Evolutionary conservation across 805 yeast species (phyloP).

Genomic region (Cyberlindnera galapagoensis): DNA sequence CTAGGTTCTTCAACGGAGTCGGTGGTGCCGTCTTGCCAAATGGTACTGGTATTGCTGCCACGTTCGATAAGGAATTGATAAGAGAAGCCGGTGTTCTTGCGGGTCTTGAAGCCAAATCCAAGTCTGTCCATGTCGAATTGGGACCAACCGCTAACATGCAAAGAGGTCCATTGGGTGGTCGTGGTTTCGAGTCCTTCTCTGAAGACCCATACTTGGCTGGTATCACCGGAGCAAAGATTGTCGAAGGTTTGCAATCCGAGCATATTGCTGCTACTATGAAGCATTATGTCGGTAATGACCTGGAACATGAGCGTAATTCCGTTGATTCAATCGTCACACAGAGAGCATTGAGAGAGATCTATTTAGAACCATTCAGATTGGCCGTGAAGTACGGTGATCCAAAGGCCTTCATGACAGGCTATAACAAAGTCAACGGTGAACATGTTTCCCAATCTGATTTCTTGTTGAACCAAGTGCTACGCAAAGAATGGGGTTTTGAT

Average conservation of each 20-base stretch:
- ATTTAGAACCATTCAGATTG: slow-evolving; percentile 55
- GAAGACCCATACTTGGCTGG: slow-evolving; percentile 54
- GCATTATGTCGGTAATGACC: slow-evolving; percentile 58
- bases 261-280: slow-evolving; percentile 50
- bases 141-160: slow-evolving; percentile 48
- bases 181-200: slow-evolving; percentile 55
- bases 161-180: slow-evolving; percentile 54
- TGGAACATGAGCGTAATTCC: slow-evolving; percentile 46
- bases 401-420: slow-evolving; percentile 50
- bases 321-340: slow-evolving; percentile 45
- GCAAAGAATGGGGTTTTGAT: slow-evolving; percentile 50
- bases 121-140: slow-evolving; percentile 43
- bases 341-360: slow-evolving; percentile 58
- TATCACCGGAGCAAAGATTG: slow-evolving; percentile 35
- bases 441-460: slow-evolving; percentile 43
- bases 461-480: slow-evolving; percentile 38
- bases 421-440: slow-evolving; percentile 55
- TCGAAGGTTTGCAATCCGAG: slow-evolving; percentile 47
- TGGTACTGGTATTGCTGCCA: slow-evolving; percentile 53
- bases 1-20: slow-evolving; percentile 42
- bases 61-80: slow-evolving; percentile 45
- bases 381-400: slow-evolving; percentile 49
- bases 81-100: slow-evolving; percentile 41
- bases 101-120: slow-evolving; percentile 47
- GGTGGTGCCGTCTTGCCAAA: slow-evolving; percentile 52